A percentile compares a stretch with the other conserved stretches of the same genome.
Evolutionary conservation across 192 early-diverging fungal genomes (phyloP).

Genomic region (Coemansia sp.): DNA sequence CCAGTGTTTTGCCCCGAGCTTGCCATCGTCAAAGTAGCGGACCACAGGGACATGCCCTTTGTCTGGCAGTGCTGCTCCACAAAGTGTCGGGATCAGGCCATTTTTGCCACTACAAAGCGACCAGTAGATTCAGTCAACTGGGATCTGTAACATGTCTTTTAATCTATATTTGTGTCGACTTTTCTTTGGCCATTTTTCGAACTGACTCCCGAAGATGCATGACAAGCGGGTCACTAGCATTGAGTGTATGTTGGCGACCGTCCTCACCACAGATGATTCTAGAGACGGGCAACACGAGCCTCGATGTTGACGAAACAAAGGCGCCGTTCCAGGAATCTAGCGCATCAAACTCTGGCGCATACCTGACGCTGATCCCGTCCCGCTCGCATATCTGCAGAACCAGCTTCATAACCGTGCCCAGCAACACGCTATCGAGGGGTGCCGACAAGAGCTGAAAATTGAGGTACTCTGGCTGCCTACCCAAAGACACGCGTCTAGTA

Average conservation of each 20-base stretch:
- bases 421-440: constrained; percentile 33
- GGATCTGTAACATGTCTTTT: not conserved
- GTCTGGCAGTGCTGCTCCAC: constrained; percentile 45
- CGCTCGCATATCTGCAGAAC: constrained; percentile 38
- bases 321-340: constrained; percentile 36
- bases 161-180: constrained; percentile 25
- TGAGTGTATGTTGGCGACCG: constrained; percentile 4
- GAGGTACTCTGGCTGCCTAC: constrained; percentile 6
- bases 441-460: constrained; percentile 37
- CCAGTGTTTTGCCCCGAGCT: constrained; percentile 22
- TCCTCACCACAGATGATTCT: constrained; percentile 12
- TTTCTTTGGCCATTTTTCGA: constrained; percentile 11
- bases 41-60: constrained; percentile 23
- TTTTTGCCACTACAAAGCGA: not conserved
- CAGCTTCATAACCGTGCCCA: constrained; percentile 50
- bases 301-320: constrained; percentile 50
- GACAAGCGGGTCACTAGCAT: constrained; percentile 31
- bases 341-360: constrained; percentile 19
- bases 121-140: not conserved
- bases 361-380: constrained; percentile 28
- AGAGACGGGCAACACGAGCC: constrained; percentile 36
- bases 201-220: constrained; percentile 28
- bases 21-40: constrained; percentile 11
- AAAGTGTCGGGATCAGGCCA: constrained; percentile 20
- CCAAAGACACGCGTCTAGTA: constrained; percentile 1